Evolutionary conservation across 306 rosid genomes (phyloP).

Genomic region (Oemleria cerasiformis): DNA sequence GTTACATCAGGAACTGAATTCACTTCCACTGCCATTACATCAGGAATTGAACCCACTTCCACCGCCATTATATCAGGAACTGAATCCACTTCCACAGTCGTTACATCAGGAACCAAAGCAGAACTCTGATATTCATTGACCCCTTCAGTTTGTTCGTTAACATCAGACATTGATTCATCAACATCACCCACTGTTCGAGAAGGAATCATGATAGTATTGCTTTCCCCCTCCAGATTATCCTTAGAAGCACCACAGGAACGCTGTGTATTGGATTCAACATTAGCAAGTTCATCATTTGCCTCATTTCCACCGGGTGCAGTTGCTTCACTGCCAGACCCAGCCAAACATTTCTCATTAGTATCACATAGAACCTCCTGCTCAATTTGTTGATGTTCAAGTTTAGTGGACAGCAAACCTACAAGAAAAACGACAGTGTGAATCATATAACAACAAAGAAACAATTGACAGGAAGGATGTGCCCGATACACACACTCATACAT

Average conservation of each 20-base stretch:
- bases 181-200: constrained; percentile 24
- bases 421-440: constrained; percentile 9
- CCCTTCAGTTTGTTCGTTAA: constrained; percentile 27
- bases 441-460: constrained; percentile 7
- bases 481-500: no score
- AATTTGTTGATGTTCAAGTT: constrained; percentile 18
- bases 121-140: constrained; percentile 22
- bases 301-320: constrained; percentile 23
- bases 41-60: constrained; percentile 19
- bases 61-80: constrained; percentile 21
- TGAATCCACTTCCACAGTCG: constrained; percentile 22
- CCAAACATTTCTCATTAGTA: constrained; percentile 24
- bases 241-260: constrained; percentile 13
- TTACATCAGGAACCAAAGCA: constrained; percentile 20
- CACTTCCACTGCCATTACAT: constrained; percentile 17
- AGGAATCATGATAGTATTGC: constrained; percentile 18
- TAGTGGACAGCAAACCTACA: constrained; percentile 39
- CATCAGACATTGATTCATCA: constrained; percentile 21
- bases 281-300: constrained; percentile 30
- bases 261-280: constrained; percentile 28
- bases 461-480: constrained; percentile 16
- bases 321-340: constrained; percentile 31
- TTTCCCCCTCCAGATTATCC: constrained; percentile 35
- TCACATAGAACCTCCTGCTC: constrained; percentile 20
- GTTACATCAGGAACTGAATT: constrained; percentile 19